Conservation (phyloP, 768 basidiomycete species). For the Auricularia cornea region DNA sequence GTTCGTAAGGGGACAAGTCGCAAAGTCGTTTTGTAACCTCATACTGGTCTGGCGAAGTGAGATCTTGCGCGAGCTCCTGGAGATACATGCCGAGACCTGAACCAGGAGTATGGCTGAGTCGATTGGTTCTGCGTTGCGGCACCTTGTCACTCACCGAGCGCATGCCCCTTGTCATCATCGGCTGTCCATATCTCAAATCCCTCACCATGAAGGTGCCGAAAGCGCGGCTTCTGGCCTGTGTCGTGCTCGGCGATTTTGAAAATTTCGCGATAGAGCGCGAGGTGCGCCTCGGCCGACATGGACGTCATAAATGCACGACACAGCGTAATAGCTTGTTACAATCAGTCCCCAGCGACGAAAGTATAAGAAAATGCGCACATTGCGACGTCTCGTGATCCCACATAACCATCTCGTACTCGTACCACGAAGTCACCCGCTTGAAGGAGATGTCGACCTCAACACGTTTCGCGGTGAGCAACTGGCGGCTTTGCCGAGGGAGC, state of each 20-base stretch:
- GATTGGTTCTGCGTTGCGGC: not conserved
- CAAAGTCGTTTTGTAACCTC: conserved; percentile 8
- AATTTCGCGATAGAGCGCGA: conserved; percentile 16
- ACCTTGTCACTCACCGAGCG: conserved; percentile 10
- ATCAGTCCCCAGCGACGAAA: not conserved
- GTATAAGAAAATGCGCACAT: conserved; percentile 10
- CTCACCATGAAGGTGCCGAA: conserved; percentile 17
- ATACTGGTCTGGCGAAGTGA: conserved; percentile 3
- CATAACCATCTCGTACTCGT: conserved; percentile 14
- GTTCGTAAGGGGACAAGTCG: conserved; percentile 20
- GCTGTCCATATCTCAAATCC: conserved; percentile 17
- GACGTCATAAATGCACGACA: conserved; percentile 20
- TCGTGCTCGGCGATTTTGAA: conserved; percentile 14
- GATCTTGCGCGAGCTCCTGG: conserved; percentile 1
- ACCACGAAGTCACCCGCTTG: conserved; percentile 10
- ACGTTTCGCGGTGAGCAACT: conserved; percentile 9
- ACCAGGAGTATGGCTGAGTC: not conserved
- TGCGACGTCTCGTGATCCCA: conserved; percentile 11
- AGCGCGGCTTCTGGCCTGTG: conserved; percentile 13
- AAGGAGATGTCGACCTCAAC: conserved; percentile 15
- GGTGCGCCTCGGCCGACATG: conserved; percentile 18
- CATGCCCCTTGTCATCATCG: conserved; percentile 20
- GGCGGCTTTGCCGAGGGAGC: conserved; percentile 13
- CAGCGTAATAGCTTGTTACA: conserved; percentile 12
- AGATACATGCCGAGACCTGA: conserved; percentile 13